Evolutionary conservation across 1,284 basidiomycete genomes (phyloP).

Genomic region (Coniophora puteana): DNA sequence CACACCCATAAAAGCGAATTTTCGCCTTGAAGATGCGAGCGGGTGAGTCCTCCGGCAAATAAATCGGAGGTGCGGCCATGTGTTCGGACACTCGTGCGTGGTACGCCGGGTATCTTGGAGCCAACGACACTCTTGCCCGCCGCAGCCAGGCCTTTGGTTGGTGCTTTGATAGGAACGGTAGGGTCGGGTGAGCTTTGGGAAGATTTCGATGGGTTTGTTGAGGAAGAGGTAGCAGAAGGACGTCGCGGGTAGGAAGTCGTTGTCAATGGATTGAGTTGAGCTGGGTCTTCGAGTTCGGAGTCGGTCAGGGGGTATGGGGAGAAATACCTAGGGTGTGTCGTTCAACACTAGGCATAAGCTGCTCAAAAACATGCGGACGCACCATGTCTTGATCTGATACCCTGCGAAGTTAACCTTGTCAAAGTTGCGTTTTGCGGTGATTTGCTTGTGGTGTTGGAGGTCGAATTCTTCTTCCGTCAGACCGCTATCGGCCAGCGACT

Average conservation of each 20-base stretch:
- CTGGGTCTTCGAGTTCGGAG: constrained; percentile 51
- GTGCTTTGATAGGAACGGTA: constrained; percentile 24
- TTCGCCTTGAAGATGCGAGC: constrained; percentile 46
- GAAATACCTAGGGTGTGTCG: constrained; percentile 64
- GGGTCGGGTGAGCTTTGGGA: constrained; percentile 21
- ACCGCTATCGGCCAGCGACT: constrained; percentile 9
- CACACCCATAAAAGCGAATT: constrained; percentile 75
- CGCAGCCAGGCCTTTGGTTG: too few species aligned
- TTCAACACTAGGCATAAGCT: background rate
- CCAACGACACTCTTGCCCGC: too few species aligned
- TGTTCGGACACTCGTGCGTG: constrained; percentile 45
- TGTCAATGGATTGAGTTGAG: constrained; percentile 9
- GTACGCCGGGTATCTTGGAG: constrained; percentile 43
- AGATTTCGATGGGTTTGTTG: constrained; percentile 13
- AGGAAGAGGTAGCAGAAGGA: background rate
- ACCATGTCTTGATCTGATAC: constrained; percentile 82
- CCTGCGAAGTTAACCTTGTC: constrained; percentile 72
- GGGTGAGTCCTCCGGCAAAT: constrained; percentile 56
- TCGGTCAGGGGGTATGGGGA: constrained; percentile 82
- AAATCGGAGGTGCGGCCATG: constrained; percentile 72
- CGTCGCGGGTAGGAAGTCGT: constrained; percentile 8
- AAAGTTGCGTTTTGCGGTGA: constrained; percentile 70
- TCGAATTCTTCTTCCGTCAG: constrained; percentile 70
- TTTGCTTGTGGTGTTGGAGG: constrained; percentile 60
- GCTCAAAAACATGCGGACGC: constrained; percentile 21